A percentile compares a stretch with the other conserved stretches of the same genome.
Evolutionary conservation across 2,329 filamentous ascomycete genomes (phyloP).

Genomic region (Chrysoporthe cubensis): DNA sequence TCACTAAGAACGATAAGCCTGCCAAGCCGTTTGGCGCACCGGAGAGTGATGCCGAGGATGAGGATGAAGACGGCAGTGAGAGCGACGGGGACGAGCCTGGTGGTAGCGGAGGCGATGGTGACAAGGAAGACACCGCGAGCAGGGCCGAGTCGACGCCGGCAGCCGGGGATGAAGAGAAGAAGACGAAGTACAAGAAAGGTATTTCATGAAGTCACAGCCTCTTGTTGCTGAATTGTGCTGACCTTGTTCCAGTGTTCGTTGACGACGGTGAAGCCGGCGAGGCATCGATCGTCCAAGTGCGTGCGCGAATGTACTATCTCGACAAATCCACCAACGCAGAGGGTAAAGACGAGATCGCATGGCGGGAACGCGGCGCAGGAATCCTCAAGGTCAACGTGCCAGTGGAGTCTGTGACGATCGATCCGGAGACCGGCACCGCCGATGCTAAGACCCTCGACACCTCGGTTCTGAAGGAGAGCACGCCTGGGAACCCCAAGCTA

Average conservation of each 20-base stretch:
- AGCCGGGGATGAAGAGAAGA: constrained; percentile 63
- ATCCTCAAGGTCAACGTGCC: constrained; percentile 83
- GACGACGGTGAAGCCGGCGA: constrained; percentile 90
- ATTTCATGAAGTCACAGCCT: constrained; percentile 38
- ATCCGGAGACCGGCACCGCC: constrained; percentile 51
- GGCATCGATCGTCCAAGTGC: constrained; percentile 71
- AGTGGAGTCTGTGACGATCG: constrained; percentile 57
- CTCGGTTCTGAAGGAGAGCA: constrained; percentile 52
- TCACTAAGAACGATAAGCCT: constrained; percentile 61
- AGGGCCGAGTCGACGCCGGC: constrained; percentile 53
- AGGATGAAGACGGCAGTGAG: constrained; percentile 50
- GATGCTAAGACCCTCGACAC: constrained; percentile 60
- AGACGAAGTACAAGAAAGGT: constrained; percentile 71
- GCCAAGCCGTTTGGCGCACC: constrained; percentile 78
- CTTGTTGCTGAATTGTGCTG: not conserved
- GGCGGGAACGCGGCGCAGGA: constrained; percentile 89
- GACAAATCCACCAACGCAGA: constrained; percentile 48
- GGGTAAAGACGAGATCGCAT: constrained; percentile 60
- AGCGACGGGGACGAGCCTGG: constrained; percentile 53
- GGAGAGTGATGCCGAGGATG: constrained; percentile 64
- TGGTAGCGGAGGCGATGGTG: constrained; percentile 35
- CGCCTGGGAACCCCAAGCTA: constrained; percentile 46
- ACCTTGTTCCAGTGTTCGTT: constrained; percentile 57
- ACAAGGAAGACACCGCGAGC: constrained; percentile 51
- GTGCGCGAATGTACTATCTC: constrained; percentile 85